These are phyloP conservation scores for Cyclaneusma minus DNA, from an alignment of 2,329 filamentous ascomycete species.

Conservation along the genomic window DNA sequence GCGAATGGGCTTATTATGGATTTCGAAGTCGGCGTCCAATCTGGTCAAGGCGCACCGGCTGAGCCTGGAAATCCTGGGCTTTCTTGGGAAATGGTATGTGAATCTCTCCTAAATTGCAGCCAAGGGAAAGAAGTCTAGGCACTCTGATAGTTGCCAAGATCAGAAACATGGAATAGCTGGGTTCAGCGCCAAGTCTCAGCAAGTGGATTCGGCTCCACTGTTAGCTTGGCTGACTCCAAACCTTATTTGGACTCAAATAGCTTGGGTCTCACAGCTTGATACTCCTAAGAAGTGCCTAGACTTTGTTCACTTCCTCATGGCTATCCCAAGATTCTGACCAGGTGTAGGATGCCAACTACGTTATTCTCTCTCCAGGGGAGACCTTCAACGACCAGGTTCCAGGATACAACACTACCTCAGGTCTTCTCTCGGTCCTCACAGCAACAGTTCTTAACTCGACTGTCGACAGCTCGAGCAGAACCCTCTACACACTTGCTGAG, in stretches of 20 bases:
- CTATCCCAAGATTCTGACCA: too few relatives aligned
- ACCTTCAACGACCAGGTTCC: conserved; percentile 18
- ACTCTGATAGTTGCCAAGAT: too few relatives aligned
- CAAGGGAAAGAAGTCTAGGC: too few relatives aligned
- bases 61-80: conserved; percentile 18
- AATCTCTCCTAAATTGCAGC: too few relatives aligned
- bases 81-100: conserved; percentile 16
- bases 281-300: too few relatives aligned
- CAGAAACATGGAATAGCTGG: too few relatives aligned
- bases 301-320: too few relatives aligned
- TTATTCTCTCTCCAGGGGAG: conserved; percentile 15
- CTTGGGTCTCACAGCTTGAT: too few relatives aligned
- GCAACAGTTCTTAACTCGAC: background rate
- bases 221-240: too few relatives aligned
- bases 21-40: conserved; percentile 28
- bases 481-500: background rate
- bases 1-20: conserved; percentile 26
- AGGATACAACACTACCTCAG: conserved; percentile 22
- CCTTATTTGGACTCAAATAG: too few relatives aligned
- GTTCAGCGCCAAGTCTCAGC: too few relatives aligned
- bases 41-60: conserved; percentile 29
- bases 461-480: background rate
- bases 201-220: too few relatives aligned
- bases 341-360: conserved; percentile 12
- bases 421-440: conserved; percentile 1